Conservation (phyloP, 345 rosid genomes). For the Lumnitzera racemosa region DNA sequence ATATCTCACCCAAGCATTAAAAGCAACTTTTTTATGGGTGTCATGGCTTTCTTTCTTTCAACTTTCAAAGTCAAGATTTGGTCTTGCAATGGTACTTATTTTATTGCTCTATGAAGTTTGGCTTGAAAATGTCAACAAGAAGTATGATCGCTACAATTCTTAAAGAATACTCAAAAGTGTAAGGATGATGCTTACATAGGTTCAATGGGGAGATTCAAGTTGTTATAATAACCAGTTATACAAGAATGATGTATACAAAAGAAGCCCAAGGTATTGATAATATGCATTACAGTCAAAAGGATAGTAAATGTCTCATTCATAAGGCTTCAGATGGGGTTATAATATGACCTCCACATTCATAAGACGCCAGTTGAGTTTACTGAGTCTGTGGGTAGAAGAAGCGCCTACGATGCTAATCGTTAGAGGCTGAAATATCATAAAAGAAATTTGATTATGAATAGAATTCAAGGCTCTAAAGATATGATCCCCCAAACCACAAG, state of each 20-base stretch:
- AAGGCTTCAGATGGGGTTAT: slow-evolving; percentile 18
- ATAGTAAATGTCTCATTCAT: background rate
- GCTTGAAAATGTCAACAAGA: no score
- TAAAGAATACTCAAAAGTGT: no score
- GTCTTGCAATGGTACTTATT: no score
- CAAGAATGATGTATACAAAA: background rate
- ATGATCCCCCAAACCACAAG: slow-evolving; percentile 8
- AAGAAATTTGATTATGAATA: slow-evolving; percentile 13
- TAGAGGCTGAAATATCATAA: slow-evolving; percentile 27
- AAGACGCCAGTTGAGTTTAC: slow-evolving; percentile 6
- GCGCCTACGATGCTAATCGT: slow-evolving; percentile 16
- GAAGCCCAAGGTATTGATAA: background rate
- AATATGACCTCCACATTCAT: slow-evolving; percentile 10
- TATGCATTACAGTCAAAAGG: background rate
- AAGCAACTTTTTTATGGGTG: no score
- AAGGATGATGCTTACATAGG: background rate
- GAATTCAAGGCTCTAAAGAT: slow-evolving; percentile 2
- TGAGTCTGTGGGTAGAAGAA: slow-evolving; percentile 1
- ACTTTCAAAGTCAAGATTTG: no score
- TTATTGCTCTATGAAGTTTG: no score
- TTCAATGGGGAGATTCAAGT: slow-evolving; percentile 4
- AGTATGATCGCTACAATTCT: no score
- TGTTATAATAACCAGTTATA: background rate
- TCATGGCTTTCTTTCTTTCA: no score
- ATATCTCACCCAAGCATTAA: no score